These are phyloP conservation scores for Pseudogymnoascus sp. DNA, from an alignment of 2,329 filamentous ascomycete genomes.

Conservation along the genomic window DNA sequence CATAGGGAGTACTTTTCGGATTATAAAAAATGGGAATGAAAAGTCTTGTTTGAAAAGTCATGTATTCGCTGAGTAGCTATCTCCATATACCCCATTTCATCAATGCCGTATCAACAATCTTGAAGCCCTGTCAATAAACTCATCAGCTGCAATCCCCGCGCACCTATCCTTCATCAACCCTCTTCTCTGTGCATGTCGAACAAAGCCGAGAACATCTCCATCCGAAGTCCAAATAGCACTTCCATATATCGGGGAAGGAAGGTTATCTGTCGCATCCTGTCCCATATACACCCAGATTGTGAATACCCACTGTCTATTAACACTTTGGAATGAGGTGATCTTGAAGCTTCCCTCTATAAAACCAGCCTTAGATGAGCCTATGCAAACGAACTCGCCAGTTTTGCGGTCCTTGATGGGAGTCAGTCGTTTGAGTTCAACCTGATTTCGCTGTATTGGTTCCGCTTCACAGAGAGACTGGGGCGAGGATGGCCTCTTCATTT, in stretches of 20 bases:
- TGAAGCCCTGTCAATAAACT: neutral
- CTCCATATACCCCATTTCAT: neutral
- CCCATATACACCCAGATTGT: neutral
- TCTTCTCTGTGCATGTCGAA: neutral
- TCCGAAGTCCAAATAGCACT: neutral
- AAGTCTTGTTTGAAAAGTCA: neutral
- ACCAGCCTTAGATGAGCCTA: neutral
- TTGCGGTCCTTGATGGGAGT: neutral
- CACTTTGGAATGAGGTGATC: neutral
- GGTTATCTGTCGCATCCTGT: neutral
- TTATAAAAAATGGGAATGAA: conserved; percentile 35
- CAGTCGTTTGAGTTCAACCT: neutral
- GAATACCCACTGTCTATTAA: neutral
- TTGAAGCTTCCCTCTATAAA: neutral
- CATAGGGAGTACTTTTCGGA: conserved; percentile 50
- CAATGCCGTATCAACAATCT: neutral
- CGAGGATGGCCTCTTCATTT: neutral
- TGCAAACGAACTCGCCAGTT: neutral
- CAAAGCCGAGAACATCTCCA: conserved; percentile 7
- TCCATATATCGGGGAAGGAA: neutral
- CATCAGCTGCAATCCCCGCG: neutral
- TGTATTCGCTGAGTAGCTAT: neutral
- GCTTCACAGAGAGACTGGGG: neutral
- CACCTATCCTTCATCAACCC: conserved; percentile 9
- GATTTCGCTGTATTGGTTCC: neutral